Evolutionary conservation across 768 basidiomycete genomes (phyloP), one percentile per base, ranked within the genome.

Genomic region (Psilocybe cyanescens): DNA sequence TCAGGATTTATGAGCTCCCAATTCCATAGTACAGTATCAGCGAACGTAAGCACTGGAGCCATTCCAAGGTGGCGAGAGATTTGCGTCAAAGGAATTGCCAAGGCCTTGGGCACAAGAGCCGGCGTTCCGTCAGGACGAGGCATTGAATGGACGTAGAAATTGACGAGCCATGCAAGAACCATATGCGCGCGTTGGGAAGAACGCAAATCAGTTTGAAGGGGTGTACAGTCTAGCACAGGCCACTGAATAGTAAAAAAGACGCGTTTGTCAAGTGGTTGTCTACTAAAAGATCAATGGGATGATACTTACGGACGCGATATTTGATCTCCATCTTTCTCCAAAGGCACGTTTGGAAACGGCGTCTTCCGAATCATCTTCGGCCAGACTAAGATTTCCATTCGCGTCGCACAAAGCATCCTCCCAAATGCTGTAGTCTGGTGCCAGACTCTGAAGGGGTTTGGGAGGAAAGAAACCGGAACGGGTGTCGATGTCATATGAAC

Each of bases 1-100:
- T 74, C 72, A 24, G 88, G 79, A 68, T 90, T 79, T 57, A 84
- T 71, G 46, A 85, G 78, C 39, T 86, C 86, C 82, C 86, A 90
- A 71, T 98, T 97, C 94, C 94, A 99, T 1, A 99, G 83, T 12
- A 99, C 96, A 16, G 93, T 95, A 72, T 97, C 97, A 29, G 96
- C 92, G 71, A 95, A 99, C 0, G 96, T 99, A 65, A 98, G 80
- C 63, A 99, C 86, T 3, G 97, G 97, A 5, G 96, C 95, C n/a
- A 96, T 88, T 55, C 86, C 87, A 45, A 99, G 83, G 55, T 83
- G 75, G 8, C 82, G 81, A 12, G 94, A 97, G 50, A 97, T 86
- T 16, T 82, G 70, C 30, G 92, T 83, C 30, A 97, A 81, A 0
- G 97, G 96, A 24, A 92, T 74, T 1, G 93, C 83, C 44, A 99